Conservation (phyloP, 2,329 filamentous ascomycete species). For the Trichocomaceae sp. region DNA sequence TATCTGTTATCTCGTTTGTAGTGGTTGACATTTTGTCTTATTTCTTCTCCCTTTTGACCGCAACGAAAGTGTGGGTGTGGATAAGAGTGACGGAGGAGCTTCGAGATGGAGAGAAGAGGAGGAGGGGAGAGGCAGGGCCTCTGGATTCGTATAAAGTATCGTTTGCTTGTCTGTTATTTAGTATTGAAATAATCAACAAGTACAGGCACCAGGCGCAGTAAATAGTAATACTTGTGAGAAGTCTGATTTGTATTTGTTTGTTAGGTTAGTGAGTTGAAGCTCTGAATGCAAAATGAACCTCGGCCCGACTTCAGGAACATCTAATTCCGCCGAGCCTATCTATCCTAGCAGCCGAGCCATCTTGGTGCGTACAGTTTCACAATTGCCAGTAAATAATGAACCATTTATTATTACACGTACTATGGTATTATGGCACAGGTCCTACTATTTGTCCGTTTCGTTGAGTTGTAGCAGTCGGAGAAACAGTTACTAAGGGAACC, state of each 20-base stretch:
- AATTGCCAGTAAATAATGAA: not conserved
- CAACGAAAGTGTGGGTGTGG: not conserved
- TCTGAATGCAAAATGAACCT: not conserved
- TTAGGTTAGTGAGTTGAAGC: not conserved
- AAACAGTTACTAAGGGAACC: not conserved
- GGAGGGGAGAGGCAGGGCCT: not conserved
- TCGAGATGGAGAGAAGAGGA: not conserved
- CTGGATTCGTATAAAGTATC: not conserved
- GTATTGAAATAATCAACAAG: not conserved
- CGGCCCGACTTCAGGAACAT: not conserved
- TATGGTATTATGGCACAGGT: not conserved
- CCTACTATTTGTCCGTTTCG: not conserved
- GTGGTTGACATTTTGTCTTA: not conserved
- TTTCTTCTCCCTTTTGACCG: not conserved
- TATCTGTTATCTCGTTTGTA: constrained; percentile 1
- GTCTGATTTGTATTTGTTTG: no score
- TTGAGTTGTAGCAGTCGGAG: not conserved
- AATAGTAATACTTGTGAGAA: not conserved
- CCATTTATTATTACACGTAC: not conserved
- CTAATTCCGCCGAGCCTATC: not conserved
- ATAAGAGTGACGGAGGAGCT: not conserved
- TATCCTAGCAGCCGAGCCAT: not conserved
- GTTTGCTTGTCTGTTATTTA: not conserved
- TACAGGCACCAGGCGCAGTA: not conserved
- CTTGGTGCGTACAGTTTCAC: not conserved